phyloP scores from a whole-genome alignment of 805 yeast species.

The Candida pini region DNA sequence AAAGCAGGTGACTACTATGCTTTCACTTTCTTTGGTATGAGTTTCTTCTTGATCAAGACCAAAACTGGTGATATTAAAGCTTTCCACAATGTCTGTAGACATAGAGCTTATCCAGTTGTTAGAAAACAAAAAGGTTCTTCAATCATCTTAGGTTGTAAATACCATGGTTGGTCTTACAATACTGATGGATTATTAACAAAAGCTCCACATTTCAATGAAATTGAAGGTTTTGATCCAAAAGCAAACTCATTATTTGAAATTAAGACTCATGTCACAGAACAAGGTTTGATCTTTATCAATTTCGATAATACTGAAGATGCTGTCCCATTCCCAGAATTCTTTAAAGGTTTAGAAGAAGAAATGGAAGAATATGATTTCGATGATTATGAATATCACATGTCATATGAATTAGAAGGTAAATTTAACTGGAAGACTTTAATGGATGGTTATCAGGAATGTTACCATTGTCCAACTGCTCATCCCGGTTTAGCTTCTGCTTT shows the following conservation, averaged over 20 bases:
- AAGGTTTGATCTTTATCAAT: slow-evolving; percentile 53
- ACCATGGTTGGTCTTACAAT: slow-evolving; percentile 63
- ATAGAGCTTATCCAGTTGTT: slow-evolving; percentile 58
- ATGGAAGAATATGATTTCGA: slow-evolving; percentile 53
- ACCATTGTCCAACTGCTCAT: slow-evolving; percentile 65
- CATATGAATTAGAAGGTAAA: slow-evolving; percentile 56
- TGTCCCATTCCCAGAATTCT: slow-evolving; percentile 47
- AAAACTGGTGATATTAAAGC: slow-evolving; percentile 50
- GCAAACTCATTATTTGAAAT: slow-evolving; percentile 52
- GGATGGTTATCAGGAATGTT: slow-evolving; percentile 67
- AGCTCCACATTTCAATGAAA: slow-evolving; percentile 58
- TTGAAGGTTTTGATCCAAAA: slow-evolving; percentile 51
- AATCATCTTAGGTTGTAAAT: slow-evolving; percentile 51
- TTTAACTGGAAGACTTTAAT: slow-evolving; percentile 64
- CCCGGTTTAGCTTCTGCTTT: slow-evolving; percentile 55
- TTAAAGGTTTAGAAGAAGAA: slow-evolving; percentile 43
- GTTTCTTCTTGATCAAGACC: slow-evolving; percentile 50
- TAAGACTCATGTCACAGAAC: slow-evolving; percentile 47
- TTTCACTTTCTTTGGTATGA: slow-evolving; percentile 46
- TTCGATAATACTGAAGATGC: slow-evolving; percentile 41
- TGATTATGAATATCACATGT: slow-evolving; percentile 61
- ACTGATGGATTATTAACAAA: slow-evolving; percentile 54
- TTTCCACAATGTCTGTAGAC: slow-evolving; percentile 62
- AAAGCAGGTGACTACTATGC: slow-evolving; percentile 55
- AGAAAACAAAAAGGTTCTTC: slow-evolving; percentile 57